Conservation (phyloP, 2,329 filamentous ascomycete species). For the Trichothecium roseum region DNA sequence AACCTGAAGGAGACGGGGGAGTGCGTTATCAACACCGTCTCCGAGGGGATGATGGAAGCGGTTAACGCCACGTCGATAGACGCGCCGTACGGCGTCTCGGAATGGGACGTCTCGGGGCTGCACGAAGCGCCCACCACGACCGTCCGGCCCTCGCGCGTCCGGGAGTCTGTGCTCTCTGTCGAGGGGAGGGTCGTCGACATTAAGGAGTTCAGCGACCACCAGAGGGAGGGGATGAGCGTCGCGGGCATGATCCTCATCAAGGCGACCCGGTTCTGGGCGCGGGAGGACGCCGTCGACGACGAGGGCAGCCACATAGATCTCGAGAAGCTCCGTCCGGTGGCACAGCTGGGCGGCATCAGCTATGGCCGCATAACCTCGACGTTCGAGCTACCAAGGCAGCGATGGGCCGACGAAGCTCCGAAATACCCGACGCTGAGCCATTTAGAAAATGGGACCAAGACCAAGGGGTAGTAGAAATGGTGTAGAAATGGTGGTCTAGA, state of each 20-base stretch:
- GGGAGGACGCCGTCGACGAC: conserved; percentile 13
- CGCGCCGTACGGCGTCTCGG: conserved; percentile 59
- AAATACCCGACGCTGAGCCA: conserved; percentile 8
- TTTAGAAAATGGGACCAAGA: conserved; percentile 3
- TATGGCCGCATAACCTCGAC: conserved; percentile 13
- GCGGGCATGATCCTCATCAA: conserved; percentile 15
- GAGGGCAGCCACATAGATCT: conserved; percentile 12
- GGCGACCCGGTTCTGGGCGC: conserved; percentile 18
- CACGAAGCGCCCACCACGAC: conserved; percentile 12
- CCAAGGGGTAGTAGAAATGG: no score
- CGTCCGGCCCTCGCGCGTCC: conserved; percentile 13
- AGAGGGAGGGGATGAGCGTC: conserved; percentile 10
- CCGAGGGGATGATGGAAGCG: conserved; percentile 69
- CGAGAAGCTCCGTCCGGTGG: conserved; percentile 13
- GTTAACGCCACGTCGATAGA: conserved; percentile 68
- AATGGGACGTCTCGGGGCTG: conserved; percentile 61
- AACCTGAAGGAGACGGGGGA: conserved; percentile 62
- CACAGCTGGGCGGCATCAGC: conserved; percentile 14
- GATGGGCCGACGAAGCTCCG: conserved; percentile 13
- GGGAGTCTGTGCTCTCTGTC: conserved; percentile 15
- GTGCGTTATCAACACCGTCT: conserved; percentile 73
- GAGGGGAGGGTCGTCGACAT: conserved; percentile 17
- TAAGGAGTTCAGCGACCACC: conserved; percentile 14
- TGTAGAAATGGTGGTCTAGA: no score
- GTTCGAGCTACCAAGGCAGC: conserved; percentile 14